Conservation (phyloP, 2,329 filamentous ascomycete genomes). For the Huntiella savannae region DNA sequence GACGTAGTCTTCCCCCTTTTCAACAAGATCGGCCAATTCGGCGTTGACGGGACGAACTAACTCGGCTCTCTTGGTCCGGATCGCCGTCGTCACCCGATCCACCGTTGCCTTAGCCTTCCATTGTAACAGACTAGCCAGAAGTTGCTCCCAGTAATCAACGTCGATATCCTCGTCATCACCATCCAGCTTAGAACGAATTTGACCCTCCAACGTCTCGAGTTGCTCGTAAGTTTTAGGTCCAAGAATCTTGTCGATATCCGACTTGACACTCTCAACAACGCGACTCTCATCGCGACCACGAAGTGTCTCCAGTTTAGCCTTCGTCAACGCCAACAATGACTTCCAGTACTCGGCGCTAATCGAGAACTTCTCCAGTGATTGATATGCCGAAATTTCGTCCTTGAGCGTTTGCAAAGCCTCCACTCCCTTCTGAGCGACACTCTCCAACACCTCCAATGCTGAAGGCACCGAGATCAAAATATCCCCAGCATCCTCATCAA, state of each 20-base stretch:
- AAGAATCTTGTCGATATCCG: slow-evolving; percentile 76
- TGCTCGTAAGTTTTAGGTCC: slow-evolving; percentile 72
- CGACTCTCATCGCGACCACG: slow-evolving; percentile 33
- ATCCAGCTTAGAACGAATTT: slow-evolving; percentile 69
- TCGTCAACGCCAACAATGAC: slow-evolving; percentile 69
- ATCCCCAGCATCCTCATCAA: slow-evolving; percentile 69
- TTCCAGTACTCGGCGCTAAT: slow-evolving; percentile 83
- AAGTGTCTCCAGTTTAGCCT: slow-evolving; percentile 14
- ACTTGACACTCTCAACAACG: slow-evolving; percentile 62
- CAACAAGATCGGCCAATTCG: slow-evolving; percentile 33
- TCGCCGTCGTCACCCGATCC: slow-evolving; percentile 55
- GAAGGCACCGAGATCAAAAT: slow-evolving; percentile 55
- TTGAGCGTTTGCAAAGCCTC: slow-evolving; percentile 53
- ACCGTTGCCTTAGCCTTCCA: slow-evolving; percentile 87
- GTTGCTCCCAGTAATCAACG: slow-evolving; percentile 92
- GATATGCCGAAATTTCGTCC: slow-evolving; percentile 62
- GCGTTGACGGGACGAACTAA: slow-evolving; percentile 47
- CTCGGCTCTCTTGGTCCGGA: slow-evolving; percentile 50
- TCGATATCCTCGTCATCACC: slow-evolving; percentile 85
- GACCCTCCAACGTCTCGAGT: slow-evolving; percentile 66
- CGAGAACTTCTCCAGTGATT: slow-evolving; percentile 58
- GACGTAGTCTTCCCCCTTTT: slow-evolving; percentile 12
- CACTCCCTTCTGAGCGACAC: slow-evolving; percentile 29
- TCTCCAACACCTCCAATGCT: slow-evolving; percentile 61
- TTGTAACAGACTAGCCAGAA: slow-evolving; percentile 64